Percentiles rank a stretch among this genome's conserved stretches.
phyloP scores from a whole-genome alignment of 2,329 filamentous ascomycete species.

The Botrytis tulipae region DNA sequence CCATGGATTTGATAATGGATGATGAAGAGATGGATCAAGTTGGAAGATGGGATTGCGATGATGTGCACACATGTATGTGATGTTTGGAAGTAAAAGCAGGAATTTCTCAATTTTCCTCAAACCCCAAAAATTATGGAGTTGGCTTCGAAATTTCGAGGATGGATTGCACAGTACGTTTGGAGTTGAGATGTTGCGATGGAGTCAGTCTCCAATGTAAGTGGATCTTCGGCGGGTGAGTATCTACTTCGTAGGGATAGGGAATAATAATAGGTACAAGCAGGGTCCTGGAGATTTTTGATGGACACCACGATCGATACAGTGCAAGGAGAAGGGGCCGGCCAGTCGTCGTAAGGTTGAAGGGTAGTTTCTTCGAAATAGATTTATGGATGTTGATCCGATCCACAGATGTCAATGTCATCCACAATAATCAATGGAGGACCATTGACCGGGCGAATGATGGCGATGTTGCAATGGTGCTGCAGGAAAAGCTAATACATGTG shows the following conservation, averaged over 20 bases:
- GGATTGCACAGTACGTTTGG: neutral
- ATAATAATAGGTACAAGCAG: neutral
- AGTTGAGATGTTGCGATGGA: neutral
- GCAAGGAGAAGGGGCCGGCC: neutral
- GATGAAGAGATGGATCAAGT: neutral
- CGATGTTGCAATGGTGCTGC: neutral
- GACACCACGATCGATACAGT: neutral
- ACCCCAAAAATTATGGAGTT: neutral
- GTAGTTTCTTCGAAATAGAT: neutral
- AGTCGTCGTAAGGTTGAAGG: neutral
- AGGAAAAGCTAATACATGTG: neutral
- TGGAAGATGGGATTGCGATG: neutral
- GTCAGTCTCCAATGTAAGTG: neutral
- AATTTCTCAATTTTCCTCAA: neutral
- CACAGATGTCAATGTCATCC: neutral
- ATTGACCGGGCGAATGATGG: neutral
- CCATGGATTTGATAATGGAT: neutral
- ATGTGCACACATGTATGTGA: neutral
- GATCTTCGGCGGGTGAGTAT: neutral
- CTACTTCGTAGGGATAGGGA: neutral
- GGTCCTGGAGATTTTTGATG: neutral
- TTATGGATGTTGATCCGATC: neutral
- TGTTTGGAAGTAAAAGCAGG: neutral
- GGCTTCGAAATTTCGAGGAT: neutral
- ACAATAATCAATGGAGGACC: neutral